Evolutionary conservation across 2,329 filamentous ascomycete genomes (phyloP).

Genomic region (Juglanconis sp.): DNA sequence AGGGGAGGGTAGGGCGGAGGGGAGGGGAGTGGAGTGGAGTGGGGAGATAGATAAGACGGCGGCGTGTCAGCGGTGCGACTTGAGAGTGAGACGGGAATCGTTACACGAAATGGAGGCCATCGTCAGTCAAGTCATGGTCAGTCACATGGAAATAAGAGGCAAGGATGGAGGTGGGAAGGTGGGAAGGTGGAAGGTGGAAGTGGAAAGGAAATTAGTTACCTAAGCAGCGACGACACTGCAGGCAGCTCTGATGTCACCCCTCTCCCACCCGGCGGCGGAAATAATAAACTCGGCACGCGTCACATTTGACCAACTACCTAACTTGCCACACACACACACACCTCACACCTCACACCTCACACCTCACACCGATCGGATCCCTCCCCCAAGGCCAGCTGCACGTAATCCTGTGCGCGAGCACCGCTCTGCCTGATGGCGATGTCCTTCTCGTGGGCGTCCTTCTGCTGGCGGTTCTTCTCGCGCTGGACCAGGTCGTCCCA

Average conservation of each 20-base stretch:
- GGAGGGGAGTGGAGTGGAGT: no score
- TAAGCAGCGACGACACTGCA: not conserved
- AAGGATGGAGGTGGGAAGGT: not conserved
- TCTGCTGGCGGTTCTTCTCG: slow-evolving; percentile 3
- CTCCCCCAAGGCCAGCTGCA: not conserved
- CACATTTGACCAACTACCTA: no score
- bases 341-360: not conserved
- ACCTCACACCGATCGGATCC: not conserved
- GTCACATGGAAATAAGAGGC: no score
- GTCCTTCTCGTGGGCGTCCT: not conserved
- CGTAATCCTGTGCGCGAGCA: slow-evolving; percentile 18
- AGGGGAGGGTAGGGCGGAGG: no score
- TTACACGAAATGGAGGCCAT: not conserved
- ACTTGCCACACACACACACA: not conserved
- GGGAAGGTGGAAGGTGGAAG: not conserved
- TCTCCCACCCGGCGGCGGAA: no score
- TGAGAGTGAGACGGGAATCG: not conserved
- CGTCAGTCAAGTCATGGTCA: not conserved
- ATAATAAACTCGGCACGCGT: no score
- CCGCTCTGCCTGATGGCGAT: slow-evolving; percentile 19
- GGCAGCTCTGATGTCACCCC: not conserved
- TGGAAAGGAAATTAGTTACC: not conserved
- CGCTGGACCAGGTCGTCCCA: slow-evolving; percentile 13
- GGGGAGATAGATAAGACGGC: no score
- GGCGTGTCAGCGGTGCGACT: not conserved